A percentile compares a stretch with the other conserved stretches of the same genome.
Evolutionary conservation across 208 protist genomes (phyloP).

Genomic region (Novymonas esmeraldas): DNA sequence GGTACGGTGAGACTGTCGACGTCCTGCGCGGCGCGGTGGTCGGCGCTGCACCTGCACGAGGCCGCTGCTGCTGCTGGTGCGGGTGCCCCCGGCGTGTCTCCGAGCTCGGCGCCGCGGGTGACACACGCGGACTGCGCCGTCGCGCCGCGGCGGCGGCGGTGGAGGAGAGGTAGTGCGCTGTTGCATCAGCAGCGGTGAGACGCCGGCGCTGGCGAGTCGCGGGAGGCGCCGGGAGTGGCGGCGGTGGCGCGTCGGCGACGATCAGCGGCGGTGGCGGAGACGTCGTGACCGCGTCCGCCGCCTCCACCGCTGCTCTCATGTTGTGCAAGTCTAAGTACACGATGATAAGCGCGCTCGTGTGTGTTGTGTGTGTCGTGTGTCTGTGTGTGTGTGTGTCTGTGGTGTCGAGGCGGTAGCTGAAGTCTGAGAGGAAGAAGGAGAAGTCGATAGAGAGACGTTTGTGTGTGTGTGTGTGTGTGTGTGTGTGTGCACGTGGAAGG

Average conservation of each 20-base stretch:
- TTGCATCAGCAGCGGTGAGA: neutral
- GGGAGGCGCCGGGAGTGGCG: neutral
- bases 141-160: conserved; percentile 2
- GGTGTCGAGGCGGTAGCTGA: no score
- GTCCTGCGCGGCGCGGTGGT: neutral
- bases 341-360: no score
- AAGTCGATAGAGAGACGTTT: no score
- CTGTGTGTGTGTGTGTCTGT: no score
- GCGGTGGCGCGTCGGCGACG: neutral
- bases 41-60: neutral
- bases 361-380: no score
- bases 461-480: no score
- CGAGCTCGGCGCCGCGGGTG: neutral
- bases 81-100: no score
- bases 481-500: no score
- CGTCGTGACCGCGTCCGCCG: no score
- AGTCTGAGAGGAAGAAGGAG: no score
- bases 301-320: no score
- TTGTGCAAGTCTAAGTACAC: no score
- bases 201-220: neutral
- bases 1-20: conserved; percentile 3
- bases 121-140: neutral
- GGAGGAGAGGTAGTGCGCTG: conserved; percentile 10
- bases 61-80: neutral
- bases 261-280: neutral